Evolutionary conservation across 306 rosid species (phyloP).

Genomic region (Trifolium fragiferum): DNA sequence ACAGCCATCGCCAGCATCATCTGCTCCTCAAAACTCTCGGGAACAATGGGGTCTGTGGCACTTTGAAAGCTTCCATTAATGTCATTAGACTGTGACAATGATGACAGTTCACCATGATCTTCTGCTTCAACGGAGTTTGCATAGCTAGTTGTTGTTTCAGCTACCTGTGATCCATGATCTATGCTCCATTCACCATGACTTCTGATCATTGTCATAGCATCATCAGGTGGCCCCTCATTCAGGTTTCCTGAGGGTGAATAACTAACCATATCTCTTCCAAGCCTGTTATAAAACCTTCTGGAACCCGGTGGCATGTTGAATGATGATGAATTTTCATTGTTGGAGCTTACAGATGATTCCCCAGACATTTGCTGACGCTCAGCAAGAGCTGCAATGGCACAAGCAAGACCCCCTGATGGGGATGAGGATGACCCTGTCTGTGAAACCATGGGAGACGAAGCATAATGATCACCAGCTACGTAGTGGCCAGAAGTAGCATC

Average conservation of each 20-base stretch:
- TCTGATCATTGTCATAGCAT: constrained; percentile 45
- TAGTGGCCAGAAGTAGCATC: constrained; percentile 63
- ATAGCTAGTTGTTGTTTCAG: constrained; percentile 66
- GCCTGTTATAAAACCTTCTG: constrained; percentile 62
- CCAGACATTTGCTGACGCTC: constrained; percentile 87
- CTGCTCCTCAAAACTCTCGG: constrained; percentile 96
- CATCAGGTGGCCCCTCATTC: constrained; percentile 49
- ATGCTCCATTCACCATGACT: constrained; percentile 65
- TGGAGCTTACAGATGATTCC: constrained; percentile 58
- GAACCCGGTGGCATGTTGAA: constrained; percentile 61
- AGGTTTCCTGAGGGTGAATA: constrained; percentile 61
- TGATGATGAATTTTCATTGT: constrained; percentile 52
- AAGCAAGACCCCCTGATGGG: constrained; percentile 93
- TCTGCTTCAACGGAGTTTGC: constrained; percentile 63
- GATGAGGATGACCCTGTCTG: constrained; percentile 78
- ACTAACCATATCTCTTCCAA: constrained; percentile 53
- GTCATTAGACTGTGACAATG: constrained; percentile 54
- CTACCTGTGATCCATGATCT: constrained; percentile 60
- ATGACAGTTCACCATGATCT: constrained; percentile 49
- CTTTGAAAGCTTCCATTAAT: constrained; percentile 60
- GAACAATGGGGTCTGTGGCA: constrained; percentile 62
- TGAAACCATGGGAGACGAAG: constrained; percentile 50
- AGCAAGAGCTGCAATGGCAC: constrained; percentile 97
- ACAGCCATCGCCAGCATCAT: constrained; percentile 98
- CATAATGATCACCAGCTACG: constrained; percentile 49